A percentile compares a stretch with the other conserved stretches of the same genome.
Conservation (phyloP, 495 filamentous ascomycete genomes). For the Penicillium pancosmium region DNA sequence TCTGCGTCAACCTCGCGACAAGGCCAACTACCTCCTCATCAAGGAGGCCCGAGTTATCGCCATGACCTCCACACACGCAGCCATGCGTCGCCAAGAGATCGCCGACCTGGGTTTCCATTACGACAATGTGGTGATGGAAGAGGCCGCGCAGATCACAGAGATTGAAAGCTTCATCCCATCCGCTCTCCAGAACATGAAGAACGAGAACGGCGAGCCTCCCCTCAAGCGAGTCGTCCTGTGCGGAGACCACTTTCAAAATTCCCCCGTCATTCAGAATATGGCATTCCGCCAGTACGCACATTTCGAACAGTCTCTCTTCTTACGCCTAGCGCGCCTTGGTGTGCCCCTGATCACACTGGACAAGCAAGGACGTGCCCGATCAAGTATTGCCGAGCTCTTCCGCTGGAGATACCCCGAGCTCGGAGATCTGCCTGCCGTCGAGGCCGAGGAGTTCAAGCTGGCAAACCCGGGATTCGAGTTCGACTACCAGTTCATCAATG, state of each 20-base stretch:
- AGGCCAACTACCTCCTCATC: slow-evolving; percentile 90
- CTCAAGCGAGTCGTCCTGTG: slow-evolving; percentile 89
- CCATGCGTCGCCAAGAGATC: slow-evolving; percentile 95
- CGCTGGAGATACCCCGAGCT: slow-evolving; percentile 89
- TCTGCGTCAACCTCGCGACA: slow-evolving; percentile 80
- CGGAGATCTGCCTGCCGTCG: slow-evolving; percentile 75
- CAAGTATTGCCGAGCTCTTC: slow-evolving; percentile 87
- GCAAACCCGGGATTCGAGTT: slow-evolving; percentile 92
- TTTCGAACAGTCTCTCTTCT: slow-evolving; percentile 93
- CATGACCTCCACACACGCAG: slow-evolving; percentile 98
- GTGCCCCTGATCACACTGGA: slow-evolving; percentile 89
- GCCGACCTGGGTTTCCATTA: slow-evolving; percentile 91
- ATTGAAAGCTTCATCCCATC: slow-evolving; percentile 96
- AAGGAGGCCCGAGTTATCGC: slow-evolving; percentile 96
- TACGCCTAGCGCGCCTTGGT: slow-evolving; percentile 83
- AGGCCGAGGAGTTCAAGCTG: slow-evolving; percentile 69
- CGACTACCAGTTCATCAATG: slow-evolving; percentile 97
- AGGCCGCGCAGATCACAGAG: slow-evolving; percentile 97
- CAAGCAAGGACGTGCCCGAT: slow-evolving; percentile 85
- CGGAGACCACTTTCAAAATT: slow-evolving; percentile 96
- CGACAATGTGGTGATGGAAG: slow-evolving; percentile 98
- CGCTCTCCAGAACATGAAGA: slow-evolving; percentile 77
- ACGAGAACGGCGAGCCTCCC: slow-evolving; percentile 69
- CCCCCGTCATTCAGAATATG: slow-evolving; percentile 90
- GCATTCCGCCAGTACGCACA: slow-evolving; percentile 97